Percentiles rank a stretch among this genome's conserved stretches.
These are phyloP conservation scores for Suillus sp. DNA, from an alignment of 768 basidiomycete species.

Conservation along the genomic window DNA sequence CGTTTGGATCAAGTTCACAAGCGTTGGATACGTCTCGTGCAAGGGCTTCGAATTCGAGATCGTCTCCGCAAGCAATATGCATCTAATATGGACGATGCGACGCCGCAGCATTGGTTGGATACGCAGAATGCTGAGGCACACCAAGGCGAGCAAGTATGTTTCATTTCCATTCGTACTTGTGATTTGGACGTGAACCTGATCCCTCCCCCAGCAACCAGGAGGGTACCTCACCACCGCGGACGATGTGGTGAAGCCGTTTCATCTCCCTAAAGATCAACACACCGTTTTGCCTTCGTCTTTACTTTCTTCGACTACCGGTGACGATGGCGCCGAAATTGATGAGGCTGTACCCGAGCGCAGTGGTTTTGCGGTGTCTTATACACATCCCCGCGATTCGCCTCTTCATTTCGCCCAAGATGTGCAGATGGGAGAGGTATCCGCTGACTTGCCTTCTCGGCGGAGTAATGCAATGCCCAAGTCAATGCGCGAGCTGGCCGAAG, in stretches of 20 bases:
- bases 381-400: constrained; percentile 15
- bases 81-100: constrained; percentile 17
- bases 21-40: constrained; percentile 85
- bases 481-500: constrained; percentile 67
- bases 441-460: constrained; percentile 12
- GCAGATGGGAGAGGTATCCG: constrained; percentile 20
- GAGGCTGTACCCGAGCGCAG: constrained; percentile 19
- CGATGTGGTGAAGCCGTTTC: constrained; percentile 72
- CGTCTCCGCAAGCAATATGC: constrained; percentile 81
- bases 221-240: constrained; percentile 71
- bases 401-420: constrained; percentile 17
- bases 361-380: constrained; percentile 7
- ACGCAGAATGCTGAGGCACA: constrained; percentile 23
- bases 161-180: background rate
- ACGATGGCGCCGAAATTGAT: constrained; percentile 36
- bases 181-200: background rate
- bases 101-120: constrained; percentile 17
- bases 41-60: constrained; percentile 84
- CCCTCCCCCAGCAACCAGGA: constrained; percentile 37
- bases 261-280: constrained; percentile 60
- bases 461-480: constrained; percentile 48
- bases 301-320: constrained; percentile 25
- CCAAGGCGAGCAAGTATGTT: constrained; percentile 26
- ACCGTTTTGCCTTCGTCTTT: constrained; percentile 17
- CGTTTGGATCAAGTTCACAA: constrained; percentile 80